Evolutionary conservation across 176 grass and related monocot species (phyloP).

Genomic region (Hordeum marinum): DNA sequence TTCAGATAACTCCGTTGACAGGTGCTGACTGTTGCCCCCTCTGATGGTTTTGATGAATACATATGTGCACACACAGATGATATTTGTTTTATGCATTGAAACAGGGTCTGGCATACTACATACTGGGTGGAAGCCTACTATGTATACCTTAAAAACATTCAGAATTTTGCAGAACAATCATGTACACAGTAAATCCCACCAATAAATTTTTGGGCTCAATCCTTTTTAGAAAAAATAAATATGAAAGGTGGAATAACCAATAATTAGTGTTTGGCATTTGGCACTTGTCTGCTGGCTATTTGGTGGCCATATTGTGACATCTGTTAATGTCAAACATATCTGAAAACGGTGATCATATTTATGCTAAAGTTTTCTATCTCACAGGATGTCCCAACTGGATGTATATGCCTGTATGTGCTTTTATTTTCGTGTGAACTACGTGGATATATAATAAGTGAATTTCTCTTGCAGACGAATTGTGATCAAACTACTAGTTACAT

Average conservation of each 20-base stretch:
- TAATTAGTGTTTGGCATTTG: background rate
- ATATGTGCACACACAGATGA: background rate
- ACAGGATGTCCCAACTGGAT: background rate
- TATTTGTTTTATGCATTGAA: slow-evolving; percentile 4
- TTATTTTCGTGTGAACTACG: background rate
- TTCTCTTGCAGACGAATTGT: slow-evolving; percentile 79
- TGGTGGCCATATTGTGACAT: background rate
- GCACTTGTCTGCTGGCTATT: background rate
- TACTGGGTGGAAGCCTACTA: background rate
- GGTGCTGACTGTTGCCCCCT: slow-evolving; percentile 34
- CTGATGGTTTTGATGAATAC: slow-evolving; percentile 6
- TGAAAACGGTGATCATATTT: background rate
- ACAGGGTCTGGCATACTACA: background rate
- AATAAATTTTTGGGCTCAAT: background rate
- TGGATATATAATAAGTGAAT: background rate
- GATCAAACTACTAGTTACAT: slow-evolving; percentile 86
- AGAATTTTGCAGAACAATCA: background rate
- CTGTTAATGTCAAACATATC: background rate
- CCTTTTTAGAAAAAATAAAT: background rate
- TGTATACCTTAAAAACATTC: background rate
- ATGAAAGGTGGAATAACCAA: background rate
- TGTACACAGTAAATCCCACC: background rate
- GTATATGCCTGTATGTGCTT: background rate
- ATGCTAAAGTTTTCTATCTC: background rate
- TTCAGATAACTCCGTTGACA: slow-evolving; percentile 97